Evolutionary conservation across 2,329 filamentous ascomycete genomes (phyloP), one percentile per base, ranked within the genome.

Genomic region (Scortechinia acanthostroma): DNA sequence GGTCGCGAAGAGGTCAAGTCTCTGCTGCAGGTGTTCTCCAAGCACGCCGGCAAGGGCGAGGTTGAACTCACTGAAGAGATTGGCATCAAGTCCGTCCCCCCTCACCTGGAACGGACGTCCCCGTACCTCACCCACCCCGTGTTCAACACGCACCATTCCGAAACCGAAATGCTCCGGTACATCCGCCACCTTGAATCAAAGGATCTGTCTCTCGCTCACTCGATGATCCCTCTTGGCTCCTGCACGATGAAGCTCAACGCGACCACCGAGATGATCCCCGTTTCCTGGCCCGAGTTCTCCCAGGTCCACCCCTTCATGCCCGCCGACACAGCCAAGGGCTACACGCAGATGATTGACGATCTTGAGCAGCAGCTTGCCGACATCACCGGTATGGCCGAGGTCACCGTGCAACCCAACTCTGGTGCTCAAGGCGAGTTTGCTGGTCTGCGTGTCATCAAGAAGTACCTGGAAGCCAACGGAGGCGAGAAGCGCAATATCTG

Each of bases 181-280:
- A 95, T 97, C 55, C 76, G 91, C 59, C 88, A 95, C 60, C 74
- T 97, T 3, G 86, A 95, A 61, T 95, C 90, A 43, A 96, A 95
- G 70, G 91, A 97, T 60, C 70, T 97, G 14, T 96, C 91, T 1
- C 74, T 96, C 3, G 88, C 91, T 2, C 91, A 97, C 68, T 96
- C 91, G 15, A 97, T 97, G 91, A 97, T 97, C 49, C 90, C 91
- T 2, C 77, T 97, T 1, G 91, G 91, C 17, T 96, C 91, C 1
- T 97, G 91, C 72, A 97, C 91, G 14, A 97, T 97, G 91, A 97
- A 97, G 73, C 80, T 96, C 45, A 96, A 96, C 62, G 88, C 86
- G 35, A 93, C 91, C 2, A 88, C 88, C 1, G 89, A 96, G 69
- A 96, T 97, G 91, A 77, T 87, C 15, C 86, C 91, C 4, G 76